Percentiles rank a stretch among this genome's conserved stretches.
These are phyloP conservation scores for Carex myosuroides DNA, from an alignment of 176 grass and related monocot species.

Conservation along the genomic window DNA sequence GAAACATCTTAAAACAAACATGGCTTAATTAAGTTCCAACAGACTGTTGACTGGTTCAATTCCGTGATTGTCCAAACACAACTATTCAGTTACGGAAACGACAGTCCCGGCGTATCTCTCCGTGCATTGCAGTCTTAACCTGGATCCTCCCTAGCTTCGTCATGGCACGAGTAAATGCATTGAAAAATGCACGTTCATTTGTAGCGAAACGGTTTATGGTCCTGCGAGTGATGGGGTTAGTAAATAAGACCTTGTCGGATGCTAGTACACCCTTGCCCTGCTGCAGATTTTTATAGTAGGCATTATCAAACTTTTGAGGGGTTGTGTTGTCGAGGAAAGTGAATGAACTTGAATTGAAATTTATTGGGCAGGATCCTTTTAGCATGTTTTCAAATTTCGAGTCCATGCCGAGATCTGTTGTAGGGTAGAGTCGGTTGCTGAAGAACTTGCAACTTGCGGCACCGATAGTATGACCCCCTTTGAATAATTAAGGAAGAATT, in stretches of 20 bases:
- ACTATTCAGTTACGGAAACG: slow-evolving; percentile 24
- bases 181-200: slow-evolving; percentile 41
- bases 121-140: slow-evolving; percentile 46
- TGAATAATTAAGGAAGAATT: not conserved
- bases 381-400: slow-evolving; percentile 35
- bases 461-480: slow-evolving; percentile 64
- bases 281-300: slow-evolving; percentile 42
- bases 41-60: not conserved
- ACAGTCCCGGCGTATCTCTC: slow-evolving; percentile 65
- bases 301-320: slow-evolving; percentile 53
- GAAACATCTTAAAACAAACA: not conserved
- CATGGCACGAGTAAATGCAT: slow-evolving; percentile 34
- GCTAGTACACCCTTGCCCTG: slow-evolving; percentile 33
- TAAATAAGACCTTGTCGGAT: slow-evolving; percentile 49
- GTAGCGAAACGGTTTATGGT: slow-evolving; percentile 36
- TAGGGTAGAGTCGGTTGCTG: slow-evolving; percentile 38
- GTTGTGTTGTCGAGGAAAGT: slow-evolving; percentile 48
- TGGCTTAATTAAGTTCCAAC: not conserved
- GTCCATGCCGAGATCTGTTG: slow-evolving; percentile 24
- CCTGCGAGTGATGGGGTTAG: slow-evolving; percentile 35
- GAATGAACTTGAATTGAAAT: slow-evolving; percentile 27
- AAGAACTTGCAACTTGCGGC: slow-evolving; percentile 57
- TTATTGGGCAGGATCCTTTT: slow-evolving; percentile 33
- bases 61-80: not conserved
- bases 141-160: slow-evolving; percentile 46